Percentiles rank a stretch among this genome's conserved stretches.
Evolutionary conservation across 1,284 basidiomycete genomes (phyloP).

Genomic region (Ustilago sp.): DNA sequence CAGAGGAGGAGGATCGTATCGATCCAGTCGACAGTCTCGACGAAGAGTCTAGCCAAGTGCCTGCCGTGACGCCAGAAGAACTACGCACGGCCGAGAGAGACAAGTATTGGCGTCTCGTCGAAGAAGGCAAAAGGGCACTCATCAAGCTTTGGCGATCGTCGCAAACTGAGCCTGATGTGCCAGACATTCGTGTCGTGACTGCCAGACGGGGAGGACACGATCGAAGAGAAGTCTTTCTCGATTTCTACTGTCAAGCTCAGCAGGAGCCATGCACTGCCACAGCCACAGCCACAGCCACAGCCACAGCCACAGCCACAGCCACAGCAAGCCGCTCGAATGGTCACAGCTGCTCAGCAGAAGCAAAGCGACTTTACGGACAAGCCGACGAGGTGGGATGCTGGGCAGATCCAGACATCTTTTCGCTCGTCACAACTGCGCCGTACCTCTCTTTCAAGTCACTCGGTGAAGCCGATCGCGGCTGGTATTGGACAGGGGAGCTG

Average conservation of each 20-base stretch:
- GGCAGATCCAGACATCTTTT: conserved; percentile 43
- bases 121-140: conserved; percentile 32
- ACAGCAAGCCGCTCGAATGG: not conserved
- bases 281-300: not conserved
- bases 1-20: not conserved
- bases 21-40: not conserved
- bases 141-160: conserved; percentile 23
- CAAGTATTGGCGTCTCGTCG: conserved; percentile 27
- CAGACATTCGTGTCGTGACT: conserved; percentile 39
- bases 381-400: conserved; percentile 33
- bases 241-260: conserved; percentile 45
- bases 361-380: not conserved
- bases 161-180: not conserved
- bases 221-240: conserved; percentile 37
- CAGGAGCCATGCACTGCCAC: conserved; percentile 7
- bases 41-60: not conserved
- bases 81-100: conserved; percentile 33
- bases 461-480: conserved; percentile 17
- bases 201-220: conserved; percentile 42
- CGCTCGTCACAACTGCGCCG: conserved; percentile 25
- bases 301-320: too few relatives aligned
- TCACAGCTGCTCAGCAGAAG: not conserved
- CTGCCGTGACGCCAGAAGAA: conserved; percentile 15
- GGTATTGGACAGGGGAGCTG: conserved; percentile 39
- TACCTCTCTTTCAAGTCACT: conserved; percentile 30